Evolutionary conservation across 495 filamentous ascomycete genomes (phyloP).

Genomic region (Trichoderma virens): DNA sequence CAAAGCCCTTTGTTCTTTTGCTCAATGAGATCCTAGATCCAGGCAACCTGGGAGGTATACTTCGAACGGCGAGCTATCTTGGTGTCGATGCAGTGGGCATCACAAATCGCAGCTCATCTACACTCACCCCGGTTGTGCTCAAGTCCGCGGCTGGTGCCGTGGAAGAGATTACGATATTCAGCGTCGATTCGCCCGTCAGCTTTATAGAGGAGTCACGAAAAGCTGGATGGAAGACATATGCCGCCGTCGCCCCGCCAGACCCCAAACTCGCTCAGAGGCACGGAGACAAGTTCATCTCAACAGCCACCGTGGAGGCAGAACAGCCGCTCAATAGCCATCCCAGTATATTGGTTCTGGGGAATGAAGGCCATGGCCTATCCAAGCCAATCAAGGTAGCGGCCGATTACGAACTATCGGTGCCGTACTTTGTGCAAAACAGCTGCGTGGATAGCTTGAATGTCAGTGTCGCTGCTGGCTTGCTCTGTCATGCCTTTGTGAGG

Average conservation of each 20-base stretch:
- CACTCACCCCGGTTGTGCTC: constrained; percentile 64
- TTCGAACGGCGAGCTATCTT: constrained; percentile 78
- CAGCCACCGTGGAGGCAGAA: constrained; percentile 23
- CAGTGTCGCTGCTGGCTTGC: constrained; percentile 69
- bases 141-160: constrained; percentile 84
- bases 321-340: constrained; percentile 53
- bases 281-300: constrained; percentile 23
- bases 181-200: constrained; percentile 51
- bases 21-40: constrained; percentile 82
- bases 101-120: constrained; percentile 58
- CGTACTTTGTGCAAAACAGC: constrained; percentile 28
- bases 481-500: constrained; percentile 53
- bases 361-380: constrained; percentile 69
- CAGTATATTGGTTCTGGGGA: constrained; percentile 72
- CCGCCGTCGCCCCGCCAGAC: constrained; percentile 52
- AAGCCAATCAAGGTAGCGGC: constrained; percentile 53
- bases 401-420: constrained; percentile 49
- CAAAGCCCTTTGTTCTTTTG: constrained; percentile 71
- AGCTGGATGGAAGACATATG: constrained; percentile 78
- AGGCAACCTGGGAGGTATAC: constrained; percentile 82
- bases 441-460: constrained; percentile 81
- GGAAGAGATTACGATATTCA: constrained; percentile 66
- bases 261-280: not conserved
- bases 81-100: constrained; percentile 71
- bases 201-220: constrained; percentile 61